phyloP scores from a whole-genome alignment of 2,329 filamentous ascomycete genomes.

The Byssothecium circinans region DNA sequence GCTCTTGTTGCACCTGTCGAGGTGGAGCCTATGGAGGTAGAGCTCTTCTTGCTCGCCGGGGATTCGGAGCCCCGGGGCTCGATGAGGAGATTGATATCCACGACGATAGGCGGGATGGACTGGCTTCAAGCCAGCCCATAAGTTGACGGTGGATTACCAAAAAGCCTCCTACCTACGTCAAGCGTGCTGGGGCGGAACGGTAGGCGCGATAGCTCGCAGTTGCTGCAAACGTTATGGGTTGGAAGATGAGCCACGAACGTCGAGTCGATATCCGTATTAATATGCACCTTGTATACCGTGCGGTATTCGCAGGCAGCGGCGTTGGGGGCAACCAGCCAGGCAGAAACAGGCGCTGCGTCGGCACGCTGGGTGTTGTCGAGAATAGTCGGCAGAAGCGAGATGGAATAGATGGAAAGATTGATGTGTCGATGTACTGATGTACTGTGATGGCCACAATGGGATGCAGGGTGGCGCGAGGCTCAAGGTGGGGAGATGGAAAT shows the following conservation, averaged over 20 bases:
- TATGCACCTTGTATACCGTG: conserved; percentile 14
- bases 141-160: conserved; percentile 14
- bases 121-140: conserved; percentile 49
- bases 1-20: conserved; percentile 48
- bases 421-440: conserved; percentile 20
- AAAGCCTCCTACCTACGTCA: conserved; percentile 20
- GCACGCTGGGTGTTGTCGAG: conserved; percentile 8
- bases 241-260: conserved; percentile 6
- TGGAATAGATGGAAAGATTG: conserved; percentile 6
- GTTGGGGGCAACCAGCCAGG: conserved; percentile 30
- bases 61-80: conserved; percentile 76
- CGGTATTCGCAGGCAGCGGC: conserved; percentile 13
- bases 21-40: conserved; percentile 38
- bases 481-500: conserved; percentile 4
- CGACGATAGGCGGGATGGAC: conserved; percentile 68
- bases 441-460: conserved; percentile 19
- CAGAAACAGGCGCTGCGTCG: conserved; percentile 24
- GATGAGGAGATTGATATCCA: conserved; percentile 94
- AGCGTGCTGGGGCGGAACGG: conserved; percentile 6
- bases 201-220: conserved; percentile 7
- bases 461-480: conserved; percentile 25
- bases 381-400: conserved; percentile 3
- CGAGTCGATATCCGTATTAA: conserved; percentile 18
- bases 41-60: conserved; percentile 52
- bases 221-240: conserved; percentile 11